Conservation (phyloP, 2,329 filamentous ascomycete species). For the Arthrobotrys megalospora region DNA sequence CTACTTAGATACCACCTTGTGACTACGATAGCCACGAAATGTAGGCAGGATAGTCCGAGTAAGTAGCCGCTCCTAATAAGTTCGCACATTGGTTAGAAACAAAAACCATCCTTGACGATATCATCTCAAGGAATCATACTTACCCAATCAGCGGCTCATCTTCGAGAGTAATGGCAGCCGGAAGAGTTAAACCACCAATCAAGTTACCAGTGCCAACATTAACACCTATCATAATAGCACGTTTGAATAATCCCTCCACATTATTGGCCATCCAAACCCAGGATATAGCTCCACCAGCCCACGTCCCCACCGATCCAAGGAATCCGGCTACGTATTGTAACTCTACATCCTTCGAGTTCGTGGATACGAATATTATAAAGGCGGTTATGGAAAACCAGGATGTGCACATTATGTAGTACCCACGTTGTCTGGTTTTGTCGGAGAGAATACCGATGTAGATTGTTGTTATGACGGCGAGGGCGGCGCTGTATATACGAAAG, state of each 20-base stretch:
- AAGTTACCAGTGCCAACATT: slow-evolving; percentile 26
- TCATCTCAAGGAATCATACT: not conserved
- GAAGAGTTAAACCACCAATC: slow-evolving; percentile 31
- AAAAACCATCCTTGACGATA: not conserved
- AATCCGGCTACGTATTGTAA: slow-evolving; percentile 29
- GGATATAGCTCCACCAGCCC: slow-evolving; percentile 23
- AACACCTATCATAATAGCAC: slow-evolving; percentile 42
- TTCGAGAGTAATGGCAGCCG: slow-evolving; percentile 8
- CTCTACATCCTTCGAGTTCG: not conserved
- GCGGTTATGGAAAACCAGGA: slow-evolving; percentile 31
- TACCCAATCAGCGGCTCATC: not conserved
- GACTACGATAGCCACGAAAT: slow-evolving; percentile 8
- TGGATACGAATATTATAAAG: slow-evolving; percentile 27
- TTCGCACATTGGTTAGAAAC: not conserved
- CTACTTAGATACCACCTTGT: slow-evolving; percentile 34
- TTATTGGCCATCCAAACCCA: slow-evolving; percentile 41
- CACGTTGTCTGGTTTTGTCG: slow-evolving; percentile 28
- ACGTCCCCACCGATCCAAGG: slow-evolving; percentile 22
- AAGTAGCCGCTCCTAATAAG: slow-evolving; percentile 30
- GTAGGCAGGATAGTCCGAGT: slow-evolving; percentile 18
- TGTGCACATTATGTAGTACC: slow-evolving; percentile 33
- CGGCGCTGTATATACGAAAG: slow-evolving; percentile 1
- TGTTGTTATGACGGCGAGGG: slow-evolving; percentile 32
- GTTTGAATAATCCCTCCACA: slow-evolving; percentile 36
- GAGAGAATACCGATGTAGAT: slow-evolving; percentile 23